Evolutionary conservation across 257 asterid genomes (phyloP).

Genomic region (Marsdenia floribunda): DNA sequence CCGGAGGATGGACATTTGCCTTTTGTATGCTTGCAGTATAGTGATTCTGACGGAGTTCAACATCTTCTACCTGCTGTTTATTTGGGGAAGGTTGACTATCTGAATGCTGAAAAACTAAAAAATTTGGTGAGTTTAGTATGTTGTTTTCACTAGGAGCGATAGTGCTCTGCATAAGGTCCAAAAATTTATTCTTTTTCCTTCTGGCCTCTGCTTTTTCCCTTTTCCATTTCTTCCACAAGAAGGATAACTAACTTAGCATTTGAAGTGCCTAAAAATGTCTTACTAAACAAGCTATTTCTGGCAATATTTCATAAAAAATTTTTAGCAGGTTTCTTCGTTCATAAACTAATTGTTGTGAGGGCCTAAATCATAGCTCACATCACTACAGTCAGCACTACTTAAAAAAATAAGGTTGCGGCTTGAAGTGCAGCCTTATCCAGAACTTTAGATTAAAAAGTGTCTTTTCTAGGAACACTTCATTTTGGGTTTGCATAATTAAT

Average conservation of each 20-base stretch:
- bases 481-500: conserved; percentile 2
- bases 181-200: background rate
- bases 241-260: background rate
- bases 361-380: background rate
- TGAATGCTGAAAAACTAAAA: conserved; percentile 58
- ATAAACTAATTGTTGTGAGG: background rate
- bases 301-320: conserved; percentile 4
- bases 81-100: conserved; percentile 72
- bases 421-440: background rate
- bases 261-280: background rate
- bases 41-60: conserved; percentile 66
- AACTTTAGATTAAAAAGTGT: background rate
- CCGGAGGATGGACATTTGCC: conserved; percentile 74
- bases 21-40: conserved; percentile 73
- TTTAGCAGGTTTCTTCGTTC: background rate
- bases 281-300: background rate
- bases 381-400: background rate
- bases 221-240: background rate
- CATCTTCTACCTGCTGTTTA: conserved; percentile 82
- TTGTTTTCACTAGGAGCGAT: background rate
- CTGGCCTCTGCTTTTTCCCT: background rate
- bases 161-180: background rate
- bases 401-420: background rate
- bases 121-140: conserved; percentile 43
- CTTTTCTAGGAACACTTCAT: background rate